Evolutionary conservation across 495 filamentous ascomycete species (phyloP).

Genomic region (Pyrenopolyporus hunteri): DNA sequence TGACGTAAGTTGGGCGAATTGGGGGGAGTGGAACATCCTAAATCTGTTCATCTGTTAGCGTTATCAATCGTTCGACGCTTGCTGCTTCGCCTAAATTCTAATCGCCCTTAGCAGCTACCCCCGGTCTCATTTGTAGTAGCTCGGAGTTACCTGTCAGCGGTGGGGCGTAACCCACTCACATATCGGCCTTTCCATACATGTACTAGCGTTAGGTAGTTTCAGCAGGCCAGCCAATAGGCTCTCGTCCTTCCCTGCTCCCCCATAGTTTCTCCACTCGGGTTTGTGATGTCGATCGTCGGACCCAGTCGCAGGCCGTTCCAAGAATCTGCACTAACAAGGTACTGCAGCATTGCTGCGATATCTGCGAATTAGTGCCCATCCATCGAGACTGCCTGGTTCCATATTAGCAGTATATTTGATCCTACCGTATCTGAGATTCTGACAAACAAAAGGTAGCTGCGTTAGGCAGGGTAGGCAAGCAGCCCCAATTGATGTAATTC

Average conservation of each 20-base stretch:
- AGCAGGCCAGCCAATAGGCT: slow-evolving; percentile 10
- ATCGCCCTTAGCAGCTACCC: slow-evolving; percentile 5
- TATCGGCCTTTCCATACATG: background rate
- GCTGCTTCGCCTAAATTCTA: background rate
- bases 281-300: slow-evolving; percentile 20
- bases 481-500: slow-evolving; percentile 20
- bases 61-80: slow-evolving; percentile 9
- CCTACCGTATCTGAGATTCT: slow-evolving; percentile 31
- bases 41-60: slow-evolving; percentile 18
- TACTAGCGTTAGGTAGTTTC: slow-evolving; percentile 10
- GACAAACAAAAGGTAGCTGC: slow-evolving; percentile 11
- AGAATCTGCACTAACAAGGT: slow-evolving; percentile 6
- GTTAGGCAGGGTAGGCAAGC: no score
- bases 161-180: background rate
- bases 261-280: no score
- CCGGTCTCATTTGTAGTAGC: slow-evolving; percentile 14
- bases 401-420: no score
- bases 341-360: slow-evolving; percentile 7
- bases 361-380: background rate
- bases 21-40: slow-evolving; percentile 3
- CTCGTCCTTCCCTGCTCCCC: background rate
- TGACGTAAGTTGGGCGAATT: slow-evolving; percentile 29
- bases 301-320: slow-evolving; percentile 15
- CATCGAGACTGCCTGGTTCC: slow-evolving; percentile 4
- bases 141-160: slow-evolving; percentile 10